Conservation (phyloP, 768 basidiomycete genomes). For the Tricholoma bakamatsutake region DNA sequence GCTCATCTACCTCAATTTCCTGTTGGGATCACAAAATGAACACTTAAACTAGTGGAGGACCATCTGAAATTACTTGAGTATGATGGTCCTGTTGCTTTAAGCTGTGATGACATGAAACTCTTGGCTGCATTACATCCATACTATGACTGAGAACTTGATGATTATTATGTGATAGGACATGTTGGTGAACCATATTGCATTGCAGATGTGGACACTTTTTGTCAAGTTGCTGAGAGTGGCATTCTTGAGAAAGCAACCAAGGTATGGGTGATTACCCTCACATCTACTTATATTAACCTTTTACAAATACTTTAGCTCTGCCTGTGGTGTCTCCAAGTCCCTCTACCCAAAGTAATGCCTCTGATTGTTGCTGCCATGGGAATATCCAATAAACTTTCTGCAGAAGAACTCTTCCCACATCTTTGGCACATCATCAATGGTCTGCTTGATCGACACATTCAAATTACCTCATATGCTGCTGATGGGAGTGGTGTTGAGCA, state of each 20-base stretch:
- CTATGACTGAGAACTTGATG: neutral
- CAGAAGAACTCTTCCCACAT: slow-evolving; percentile 12
- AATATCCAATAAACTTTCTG: slow-evolving; percentile 16
- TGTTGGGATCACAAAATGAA: neutral
- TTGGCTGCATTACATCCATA: neutral
- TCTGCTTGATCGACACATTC: neutral
- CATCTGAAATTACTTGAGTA: neutral
- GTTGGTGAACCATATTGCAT: slow-evolving; percentile 16
- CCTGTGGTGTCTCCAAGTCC: slow-evolving; percentile 26
- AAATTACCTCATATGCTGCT: neutral
- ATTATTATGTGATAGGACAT: too few species aligned
- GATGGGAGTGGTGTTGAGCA: neutral
- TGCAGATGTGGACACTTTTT: slow-evolving; percentile 12
- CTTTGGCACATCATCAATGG: slow-evolving; percentile 17
- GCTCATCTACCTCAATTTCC: neutral
- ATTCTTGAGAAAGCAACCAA: slow-evolving; percentile 17
- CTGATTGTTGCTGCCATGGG: slow-evolving; percentile 26
- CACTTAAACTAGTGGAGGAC: neutral
- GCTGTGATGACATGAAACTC: neutral
- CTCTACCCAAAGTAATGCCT: slow-evolving; percentile 25
- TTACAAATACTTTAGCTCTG: slow-evolving; percentile 15
- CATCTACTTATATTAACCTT: too few species aligned
- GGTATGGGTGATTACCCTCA: slow-evolving; percentile 7
- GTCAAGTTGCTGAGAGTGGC: slow-evolving; percentile 4
- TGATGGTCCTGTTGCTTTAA: neutral